phyloP scores from a whole-genome alignment of 345 rosid species.

The Trapa incisa region DNA sequence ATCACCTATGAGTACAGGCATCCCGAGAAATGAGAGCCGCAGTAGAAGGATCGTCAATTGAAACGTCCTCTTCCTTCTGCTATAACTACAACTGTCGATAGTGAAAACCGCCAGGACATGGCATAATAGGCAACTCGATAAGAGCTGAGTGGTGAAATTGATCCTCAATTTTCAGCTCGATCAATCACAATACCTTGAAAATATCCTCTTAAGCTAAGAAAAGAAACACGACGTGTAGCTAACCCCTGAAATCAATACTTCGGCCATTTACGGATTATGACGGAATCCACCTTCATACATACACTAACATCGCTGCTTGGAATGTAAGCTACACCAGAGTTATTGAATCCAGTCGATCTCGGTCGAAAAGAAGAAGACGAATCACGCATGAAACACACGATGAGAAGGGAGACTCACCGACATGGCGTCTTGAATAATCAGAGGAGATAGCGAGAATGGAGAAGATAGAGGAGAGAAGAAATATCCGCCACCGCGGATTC shows the following conservation, averaged over 20 bases:
- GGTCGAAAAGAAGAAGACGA: neutral
- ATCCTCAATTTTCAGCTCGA: too few species aligned
- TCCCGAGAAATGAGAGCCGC: neutral
- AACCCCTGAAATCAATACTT: too few species aligned
- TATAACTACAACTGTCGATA: too few species aligned
- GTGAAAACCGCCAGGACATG: too few species aligned
- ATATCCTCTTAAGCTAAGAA: neutral
- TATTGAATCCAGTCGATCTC: neutral
- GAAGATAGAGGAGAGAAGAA: neutral
- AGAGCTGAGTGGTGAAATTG: neutral
- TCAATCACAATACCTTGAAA: neutral
- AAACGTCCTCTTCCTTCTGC: neutral
- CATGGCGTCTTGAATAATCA: constrained; percentile 5
- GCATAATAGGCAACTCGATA: neutral
- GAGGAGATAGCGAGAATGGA: neutral
- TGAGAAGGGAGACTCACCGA: constrained; percentile 4
- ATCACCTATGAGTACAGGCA: neutral
- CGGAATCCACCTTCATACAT: too few species aligned
- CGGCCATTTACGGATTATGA: too few species aligned
- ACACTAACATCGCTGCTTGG: too few species aligned
- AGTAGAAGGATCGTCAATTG: neutral
- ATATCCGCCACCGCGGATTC: too few species aligned
- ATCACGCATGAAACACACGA: neutral
- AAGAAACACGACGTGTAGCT: too few species aligned
- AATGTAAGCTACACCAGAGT: neutral